phyloP scores from a whole-genome alignment of 441 rosid species.

The Erodium texanum region DNA sequence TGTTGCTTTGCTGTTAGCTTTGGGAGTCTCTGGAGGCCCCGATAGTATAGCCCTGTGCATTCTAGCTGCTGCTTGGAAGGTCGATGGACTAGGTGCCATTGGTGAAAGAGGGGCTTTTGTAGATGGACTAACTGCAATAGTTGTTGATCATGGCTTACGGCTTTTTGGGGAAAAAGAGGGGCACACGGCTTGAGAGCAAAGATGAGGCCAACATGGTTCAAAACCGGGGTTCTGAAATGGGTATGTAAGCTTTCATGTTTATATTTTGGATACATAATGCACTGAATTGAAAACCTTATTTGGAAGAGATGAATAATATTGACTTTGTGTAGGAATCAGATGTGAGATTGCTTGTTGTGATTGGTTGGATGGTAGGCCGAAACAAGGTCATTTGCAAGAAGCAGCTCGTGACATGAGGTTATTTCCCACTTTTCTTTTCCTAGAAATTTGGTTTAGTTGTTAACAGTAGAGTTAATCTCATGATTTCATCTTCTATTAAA shows the following conservation, averaged over 20 bases:
- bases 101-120: constrained; percentile 34
- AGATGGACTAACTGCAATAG: constrained; percentile 71
- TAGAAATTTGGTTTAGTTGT: constrained; percentile 10
- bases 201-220: constrained; percentile 60
- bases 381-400: constrained; percentile 80
- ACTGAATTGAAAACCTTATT: constrained; percentile 6
- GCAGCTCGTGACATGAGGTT: constrained; percentile 85
- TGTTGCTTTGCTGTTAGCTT: constrained; percentile 34
- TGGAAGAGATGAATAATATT: constrained; percentile 28
- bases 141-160: constrained; percentile 87
- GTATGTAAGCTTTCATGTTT: constrained; percentile 25
- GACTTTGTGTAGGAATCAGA: constrained; percentile 65
- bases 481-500: background rate
- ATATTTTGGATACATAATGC: background rate
- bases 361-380: constrained; percentile 75
- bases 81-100: constrained; percentile 28
- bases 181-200: constrained; percentile 57
- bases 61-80: constrained; percentile 78
- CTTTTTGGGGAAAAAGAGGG: too few species aligned
- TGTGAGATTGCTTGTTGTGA: constrained; percentile 68
- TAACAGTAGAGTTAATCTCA: constrained; percentile 7
- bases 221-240: constrained; percentile 64
- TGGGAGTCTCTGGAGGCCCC: constrained; percentile 95
- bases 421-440: background rate
- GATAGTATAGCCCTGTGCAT: constrained; percentile 90